Evolutionary conservation across 192 early-diverging fungal genomes (phyloP).

Genomic region (Nowakowskiella sp.): DNA sequence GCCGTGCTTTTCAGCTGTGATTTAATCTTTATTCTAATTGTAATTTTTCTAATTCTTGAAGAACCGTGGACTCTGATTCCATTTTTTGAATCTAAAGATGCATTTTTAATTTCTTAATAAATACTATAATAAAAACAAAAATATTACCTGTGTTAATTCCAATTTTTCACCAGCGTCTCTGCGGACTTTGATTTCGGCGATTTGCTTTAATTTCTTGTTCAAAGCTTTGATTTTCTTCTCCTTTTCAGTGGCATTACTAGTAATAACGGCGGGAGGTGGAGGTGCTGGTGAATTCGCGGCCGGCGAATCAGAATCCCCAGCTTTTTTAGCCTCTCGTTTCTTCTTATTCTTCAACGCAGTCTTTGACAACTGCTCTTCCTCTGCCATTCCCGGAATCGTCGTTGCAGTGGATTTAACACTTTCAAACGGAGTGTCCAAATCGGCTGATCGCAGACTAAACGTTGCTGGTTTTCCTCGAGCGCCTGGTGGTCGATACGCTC

Average conservation of each 20-base stretch:
- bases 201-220: slow-evolving; percentile 89
- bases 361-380: slow-evolving; percentile 38
- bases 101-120: slow-evolving; percentile 2
- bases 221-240: slow-evolving; percentile 82
- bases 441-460: slow-evolving; percentile 1
- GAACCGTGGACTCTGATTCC: slow-evolving; percentile 51
- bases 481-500: slow-evolving; percentile 43
- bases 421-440: background rate
- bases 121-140: background rate
- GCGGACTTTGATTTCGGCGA: slow-evolving; percentile 74
- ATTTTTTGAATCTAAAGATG: slow-evolving; percentile 50
- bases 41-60: no score
- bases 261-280: slow-evolving; percentile 9
- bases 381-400: slow-evolving; percentile 1
- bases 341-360: slow-evolving; percentile 63
- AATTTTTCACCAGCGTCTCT: slow-evolving; percentile 68
- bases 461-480: slow-evolving; percentile 40
- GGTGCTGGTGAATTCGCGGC: slow-evolving; percentile 20
- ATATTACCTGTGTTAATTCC: slow-evolving; percentile 66
- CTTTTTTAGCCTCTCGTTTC: slow-evolving; percentile 54
- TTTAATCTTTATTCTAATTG: no score
- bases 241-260: slow-evolving; percentile 47
- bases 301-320: slow-evolving; percentile 28
- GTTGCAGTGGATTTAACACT: no score
- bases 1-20: no score